Evolutionary conservation across 2,329 filamentous ascomycete genomes (phyloP).

Genomic region (Alternaria ethzedia): DNA sequence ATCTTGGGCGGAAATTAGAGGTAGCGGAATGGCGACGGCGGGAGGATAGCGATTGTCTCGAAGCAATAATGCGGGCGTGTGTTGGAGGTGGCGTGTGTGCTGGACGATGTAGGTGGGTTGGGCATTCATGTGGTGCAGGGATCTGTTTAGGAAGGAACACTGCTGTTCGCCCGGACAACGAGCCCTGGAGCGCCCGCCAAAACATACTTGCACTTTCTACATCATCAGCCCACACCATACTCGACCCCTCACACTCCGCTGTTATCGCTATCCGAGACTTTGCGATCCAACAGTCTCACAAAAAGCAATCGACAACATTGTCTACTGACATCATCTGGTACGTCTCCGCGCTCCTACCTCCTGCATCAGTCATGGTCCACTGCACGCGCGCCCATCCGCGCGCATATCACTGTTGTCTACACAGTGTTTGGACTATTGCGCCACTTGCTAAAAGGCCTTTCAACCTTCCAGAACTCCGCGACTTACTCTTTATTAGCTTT

Average conservation of each 20-base stretch:
- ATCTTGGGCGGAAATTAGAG: slow-evolving; percentile 1
- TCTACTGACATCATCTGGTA: slow-evolving; percentile 13
- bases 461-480: not conserved
- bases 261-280: not conserved
- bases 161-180: slow-evolving; percentile 12
- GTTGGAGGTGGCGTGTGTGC: not conserved
- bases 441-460: not conserved
- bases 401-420: not conserved
- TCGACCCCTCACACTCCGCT: not conserved
- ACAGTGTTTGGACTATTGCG: not conserved
- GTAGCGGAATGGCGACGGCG: slow-evolving; percentile 1
- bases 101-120: not conserved
- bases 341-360: slow-evolving; percentile 3
- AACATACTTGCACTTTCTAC: slow-evolving; percentile 8
- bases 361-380: not conserved
- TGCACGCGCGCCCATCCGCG: not conserved
- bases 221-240: not conserved
- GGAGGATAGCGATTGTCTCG: slow-evolving; percentile 10
- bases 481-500: slow-evolving; percentile 10
- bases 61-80: not conserved
- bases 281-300: not conserved
- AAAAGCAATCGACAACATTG: not conserved
- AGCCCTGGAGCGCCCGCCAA: slow-evolving; percentile 1
- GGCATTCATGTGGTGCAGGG: slow-evolving; percentile 10
- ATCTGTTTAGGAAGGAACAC: slow-evolving; percentile 9